phyloP scores from a whole-genome alignment of 225 moss, liverwort and hornwort genomes.

The Physcomitrellopsis africana region DNA sequence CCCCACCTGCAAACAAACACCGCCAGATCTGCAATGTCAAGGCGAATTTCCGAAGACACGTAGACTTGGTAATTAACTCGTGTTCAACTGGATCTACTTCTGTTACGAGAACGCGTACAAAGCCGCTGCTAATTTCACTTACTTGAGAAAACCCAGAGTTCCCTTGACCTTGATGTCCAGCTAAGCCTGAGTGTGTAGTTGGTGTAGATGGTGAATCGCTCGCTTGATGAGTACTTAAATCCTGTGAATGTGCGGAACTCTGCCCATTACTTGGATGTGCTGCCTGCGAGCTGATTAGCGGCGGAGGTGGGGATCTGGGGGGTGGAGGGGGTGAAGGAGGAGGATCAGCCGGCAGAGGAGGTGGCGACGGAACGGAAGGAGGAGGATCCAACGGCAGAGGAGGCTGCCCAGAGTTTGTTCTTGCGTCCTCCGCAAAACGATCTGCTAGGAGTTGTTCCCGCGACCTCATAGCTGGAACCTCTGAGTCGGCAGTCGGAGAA shows the following conservation, averaged over 20 bases:
- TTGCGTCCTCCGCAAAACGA: slow-evolving; percentile 48
- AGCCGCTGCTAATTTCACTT: slow-evolving; percentile 12
- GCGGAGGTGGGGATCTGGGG: slow-evolving; percentile 54
- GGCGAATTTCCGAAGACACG: not conserved
- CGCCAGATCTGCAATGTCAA: not conserved
- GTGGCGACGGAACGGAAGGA: slow-evolving; percentile 76
- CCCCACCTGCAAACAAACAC: slow-evolving; percentile 33
- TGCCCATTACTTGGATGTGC: slow-evolving; percentile 29
- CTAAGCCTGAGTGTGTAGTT: slow-evolving; percentile 21
- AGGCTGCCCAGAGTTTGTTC: slow-evolving; percentile 48
- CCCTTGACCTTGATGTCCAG: slow-evolving; percentile 45
- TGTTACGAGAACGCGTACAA: slow-evolving; percentile 3
- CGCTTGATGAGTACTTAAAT: slow-evolving; percentile 34
- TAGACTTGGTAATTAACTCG: not conserved
- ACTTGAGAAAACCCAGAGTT: slow-evolving; percentile 39
- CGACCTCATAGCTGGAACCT: slow-evolving; percentile 44
- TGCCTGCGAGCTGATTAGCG: slow-evolving; percentile 35
- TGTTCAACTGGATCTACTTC: not conserved
- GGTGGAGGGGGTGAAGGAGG: slow-evolving; percentile 82
- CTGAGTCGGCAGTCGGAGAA: slow-evolving; percentile 80
- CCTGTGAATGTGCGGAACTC: slow-evolving; percentile 42
- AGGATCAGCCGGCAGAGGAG: slow-evolving; percentile 80
- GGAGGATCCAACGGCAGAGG: slow-evolving; percentile 87
- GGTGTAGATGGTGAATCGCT: slow-evolving; percentile 39
- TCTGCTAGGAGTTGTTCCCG: slow-evolving; percentile 48